phyloP scores from a whole-genome alignment of 495 filamentous ascomycete species.

The Aspergillus homomorphus region DNA sequence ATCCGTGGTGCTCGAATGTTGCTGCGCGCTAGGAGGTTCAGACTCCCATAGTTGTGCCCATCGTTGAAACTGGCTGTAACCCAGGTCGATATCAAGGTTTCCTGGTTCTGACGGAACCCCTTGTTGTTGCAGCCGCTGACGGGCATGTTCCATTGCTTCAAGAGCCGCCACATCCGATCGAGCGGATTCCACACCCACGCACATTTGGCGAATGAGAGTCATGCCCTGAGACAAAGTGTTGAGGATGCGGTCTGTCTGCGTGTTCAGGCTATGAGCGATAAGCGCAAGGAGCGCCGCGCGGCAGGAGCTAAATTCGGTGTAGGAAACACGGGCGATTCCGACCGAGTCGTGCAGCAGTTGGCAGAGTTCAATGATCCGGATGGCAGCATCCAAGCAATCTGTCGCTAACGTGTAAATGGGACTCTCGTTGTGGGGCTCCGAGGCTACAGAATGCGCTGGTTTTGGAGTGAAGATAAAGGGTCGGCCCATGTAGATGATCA shows the following conservation, averaged over 20 bases:
- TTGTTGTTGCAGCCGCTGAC: conserved; percentile 17
- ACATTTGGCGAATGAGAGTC: conserved; percentile 36
- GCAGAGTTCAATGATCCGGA: conserved; percentile 24
- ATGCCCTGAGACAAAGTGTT: conserved; percentile 24
- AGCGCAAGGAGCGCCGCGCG: conserved; percentile 35
- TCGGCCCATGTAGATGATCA: conserved; percentile 33
- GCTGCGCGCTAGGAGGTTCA: too few relatives aligned
- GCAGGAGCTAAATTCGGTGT: conserved; percentile 39
- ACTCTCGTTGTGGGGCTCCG: background rate
- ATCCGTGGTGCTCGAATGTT: too few relatives aligned
- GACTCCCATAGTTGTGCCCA: too few relatives aligned
- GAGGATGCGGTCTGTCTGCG: conserved; percentile 20
- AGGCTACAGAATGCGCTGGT: background rate
- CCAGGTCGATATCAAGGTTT: too few relatives aligned
- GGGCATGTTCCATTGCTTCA: conserved; percentile 32
- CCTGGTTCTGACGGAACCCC: too few relatives aligned
- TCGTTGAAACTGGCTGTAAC: too few relatives aligned
- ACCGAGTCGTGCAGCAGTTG: conserved; percentile 24
- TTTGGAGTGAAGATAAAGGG: conserved; percentile 28
- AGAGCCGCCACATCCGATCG: conserved; percentile 33
- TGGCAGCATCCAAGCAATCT: conserved; percentile 30
- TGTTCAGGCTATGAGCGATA: conserved; percentile 31
- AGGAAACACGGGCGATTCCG: conserved; percentile 35
- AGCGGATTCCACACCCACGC: conserved; percentile 32
- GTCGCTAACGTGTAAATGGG: too few relatives aligned